Percentiles rank a stretch among this genome's conserved stretches.
Evolutionary conservation across 129 eudicot genomes (phyloP).

Genomic region (Tagetes patula): DNA sequence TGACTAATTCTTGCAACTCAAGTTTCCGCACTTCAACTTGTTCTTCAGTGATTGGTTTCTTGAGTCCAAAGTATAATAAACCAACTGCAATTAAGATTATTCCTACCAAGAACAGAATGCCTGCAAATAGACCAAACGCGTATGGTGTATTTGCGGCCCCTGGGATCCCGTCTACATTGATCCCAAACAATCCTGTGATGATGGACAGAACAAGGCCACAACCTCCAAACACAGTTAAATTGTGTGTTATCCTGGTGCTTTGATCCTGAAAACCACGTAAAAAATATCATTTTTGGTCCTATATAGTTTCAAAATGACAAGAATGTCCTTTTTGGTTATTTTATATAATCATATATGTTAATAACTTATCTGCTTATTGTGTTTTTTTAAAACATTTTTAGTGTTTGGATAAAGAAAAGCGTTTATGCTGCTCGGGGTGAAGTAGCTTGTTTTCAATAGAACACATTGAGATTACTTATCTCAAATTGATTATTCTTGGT

Average conservation of each 20-base stretch:
- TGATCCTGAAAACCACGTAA: constrained; percentile 52
- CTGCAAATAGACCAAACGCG: constrained; percentile 80
- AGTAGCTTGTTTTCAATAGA: neutral
- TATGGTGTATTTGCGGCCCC: constrained; percentile 72
- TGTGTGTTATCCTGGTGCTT: constrained; percentile 89
- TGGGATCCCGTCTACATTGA: constrained; percentile 91
- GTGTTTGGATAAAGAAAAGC: neutral
- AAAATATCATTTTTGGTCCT: constrained; percentile 2
- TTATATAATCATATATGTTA: neutral
- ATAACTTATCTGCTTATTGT: neutral
- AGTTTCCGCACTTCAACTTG: constrained; percentile 78
- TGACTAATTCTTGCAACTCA: constrained; percentile 81
- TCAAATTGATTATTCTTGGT: neutral
- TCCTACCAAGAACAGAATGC: constrained; percentile 60
- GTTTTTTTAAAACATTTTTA: no score
- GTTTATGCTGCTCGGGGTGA: neutral
- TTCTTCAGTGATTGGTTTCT: constrained; percentile 67
- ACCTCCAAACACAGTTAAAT: constrained; percentile 88
- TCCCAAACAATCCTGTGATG: constrained; percentile 86
- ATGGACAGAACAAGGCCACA: constrained; percentile 85
- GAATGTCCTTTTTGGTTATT: neutral
- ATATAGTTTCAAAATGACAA: constrained; percentile 8
- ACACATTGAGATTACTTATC: neutral
- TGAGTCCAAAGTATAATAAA: constrained; percentile 74
- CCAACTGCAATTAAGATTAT: constrained; percentile 59